Evolutionary conservation across 352 stramenopile species (phyloP).

Genomic region (Thraustochytrium striatum): DNA sequence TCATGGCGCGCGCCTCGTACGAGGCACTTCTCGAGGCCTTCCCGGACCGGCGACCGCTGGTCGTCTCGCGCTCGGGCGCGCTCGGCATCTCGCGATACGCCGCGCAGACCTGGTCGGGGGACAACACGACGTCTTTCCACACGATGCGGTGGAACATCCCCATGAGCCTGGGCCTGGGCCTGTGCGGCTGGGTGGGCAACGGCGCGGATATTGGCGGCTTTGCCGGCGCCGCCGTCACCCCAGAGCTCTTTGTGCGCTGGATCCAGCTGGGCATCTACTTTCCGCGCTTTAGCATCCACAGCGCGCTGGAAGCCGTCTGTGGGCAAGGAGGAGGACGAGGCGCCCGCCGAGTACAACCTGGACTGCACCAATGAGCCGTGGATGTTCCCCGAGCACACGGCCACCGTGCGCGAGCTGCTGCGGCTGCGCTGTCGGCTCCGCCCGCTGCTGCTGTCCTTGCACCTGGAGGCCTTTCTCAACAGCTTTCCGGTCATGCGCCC

Average conservation of each 20-base stretch:
- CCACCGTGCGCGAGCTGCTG: slow-evolving; percentile 23
- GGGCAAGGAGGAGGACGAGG: background rate
- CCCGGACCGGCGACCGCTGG: slow-evolving; percentile 37
- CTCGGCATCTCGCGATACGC: slow-evolving; percentile 43
- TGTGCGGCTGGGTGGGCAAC: slow-evolving; percentile 48
- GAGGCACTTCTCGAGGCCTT: slow-evolving; percentile 26
- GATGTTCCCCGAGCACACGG: slow-evolving; percentile 48
- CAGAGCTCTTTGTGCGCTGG: slow-evolving; percentile 49
- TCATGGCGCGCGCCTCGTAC: slow-evolving; percentile 42
- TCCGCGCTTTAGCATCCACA: slow-evolving; percentile 47
- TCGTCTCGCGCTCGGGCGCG: slow-evolving; percentile 47
- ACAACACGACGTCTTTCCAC: slow-evolving; percentile 47
- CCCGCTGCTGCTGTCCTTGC: slow-evolving; percentile 10
- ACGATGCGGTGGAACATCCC: slow-evolving; percentile 51
- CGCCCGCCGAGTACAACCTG: slow-evolving; percentile 16
- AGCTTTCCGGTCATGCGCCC: slow-evolving; percentile 46
- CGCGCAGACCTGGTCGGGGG: slow-evolving; percentile 49
- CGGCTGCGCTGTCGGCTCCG: slow-evolving; percentile 8
- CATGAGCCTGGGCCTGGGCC: slow-evolving; percentile 47
- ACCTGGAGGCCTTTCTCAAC: slow-evolving; percentile 31
- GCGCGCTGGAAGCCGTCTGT: slow-evolving; percentile 25
- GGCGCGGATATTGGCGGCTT: slow-evolving; percentile 49
- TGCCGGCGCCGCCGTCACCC: slow-evolving; percentile 26
- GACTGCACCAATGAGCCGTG: slow-evolving; percentile 49
- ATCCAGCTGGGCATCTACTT: slow-evolving; percentile 50